phyloP scores from a whole-genome alignment of 805 yeast genomes.

The Monosporozyma yasuniensis region DNA sequence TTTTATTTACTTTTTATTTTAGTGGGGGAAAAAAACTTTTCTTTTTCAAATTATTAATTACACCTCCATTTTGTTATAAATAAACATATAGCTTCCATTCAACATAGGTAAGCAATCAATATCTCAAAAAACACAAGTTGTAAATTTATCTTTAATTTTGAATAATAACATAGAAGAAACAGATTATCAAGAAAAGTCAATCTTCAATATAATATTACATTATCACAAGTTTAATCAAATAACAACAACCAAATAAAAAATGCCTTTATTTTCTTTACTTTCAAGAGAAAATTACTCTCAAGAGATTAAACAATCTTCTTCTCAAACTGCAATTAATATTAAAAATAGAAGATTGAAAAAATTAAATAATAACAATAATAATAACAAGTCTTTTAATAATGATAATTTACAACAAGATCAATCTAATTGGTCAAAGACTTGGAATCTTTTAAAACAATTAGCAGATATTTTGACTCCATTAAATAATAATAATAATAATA shows the following conservation, averaged over 20 bases:
- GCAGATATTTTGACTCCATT: constrained; percentile 10
- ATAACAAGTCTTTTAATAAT: too few species aligned
- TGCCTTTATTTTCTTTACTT: not conserved
- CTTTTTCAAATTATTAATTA: too few species aligned
- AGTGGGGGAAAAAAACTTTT: too few species aligned
- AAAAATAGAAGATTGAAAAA: not conserved
- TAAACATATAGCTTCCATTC: too few species aligned
- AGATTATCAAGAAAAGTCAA: not conserved
- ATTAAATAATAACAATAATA: not conserved
- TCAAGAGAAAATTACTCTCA: not conserved
- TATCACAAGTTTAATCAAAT: too few species aligned
- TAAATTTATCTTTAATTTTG: too few species aligned
- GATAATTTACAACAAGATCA: not conserved
- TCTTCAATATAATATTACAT: not conserved
- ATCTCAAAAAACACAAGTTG: too few species aligned
- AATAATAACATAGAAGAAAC: too few species aligned
- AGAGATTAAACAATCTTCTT: not conserved
- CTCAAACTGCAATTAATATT: not conserved
- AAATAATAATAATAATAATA: too few species aligned
- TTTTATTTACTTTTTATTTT: too few species aligned
- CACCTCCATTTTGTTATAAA: too few species aligned
- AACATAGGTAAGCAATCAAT: too few species aligned
- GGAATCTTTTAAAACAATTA: constrained; percentile 9
- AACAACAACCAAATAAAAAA: not conserved
- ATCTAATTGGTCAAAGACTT: constrained; percentile 2